Conservation (phyloP, 2,329 filamentous ascomycete genomes). For the Chaetomium strumarium region DNA sequence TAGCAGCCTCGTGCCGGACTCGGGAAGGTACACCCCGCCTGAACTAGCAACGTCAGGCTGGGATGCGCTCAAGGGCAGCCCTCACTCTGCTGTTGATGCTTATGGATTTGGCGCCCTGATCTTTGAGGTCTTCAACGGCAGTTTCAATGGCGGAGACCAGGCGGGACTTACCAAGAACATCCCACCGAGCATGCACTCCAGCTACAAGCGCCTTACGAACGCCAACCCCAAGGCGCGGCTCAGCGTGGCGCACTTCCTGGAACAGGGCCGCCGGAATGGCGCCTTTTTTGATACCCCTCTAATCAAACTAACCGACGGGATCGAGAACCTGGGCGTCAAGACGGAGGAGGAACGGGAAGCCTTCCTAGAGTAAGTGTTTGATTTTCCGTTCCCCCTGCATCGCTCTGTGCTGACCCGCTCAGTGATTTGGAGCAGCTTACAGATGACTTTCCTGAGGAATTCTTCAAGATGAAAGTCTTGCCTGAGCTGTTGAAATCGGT, state of each 20-base stretch:
- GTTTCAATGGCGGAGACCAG: slow-evolving; percentile 70
- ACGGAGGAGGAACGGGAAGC: slow-evolving; percentile 74
- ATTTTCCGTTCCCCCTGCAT: slow-evolving; percentile 8
- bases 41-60: slow-evolving; percentile 85
- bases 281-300: slow-evolving; percentile 90
- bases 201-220: slow-evolving; percentile 84
- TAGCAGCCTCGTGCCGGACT: slow-evolving; percentile 80
- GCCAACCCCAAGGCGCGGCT: slow-evolving; percentile 84
- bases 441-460: slow-evolving; percentile 95
- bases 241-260: slow-evolving; percentile 78
- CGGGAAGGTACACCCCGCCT: slow-evolving; percentile 76
- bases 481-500: slow-evolving; percentile 96
- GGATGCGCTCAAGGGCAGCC: slow-evolving; percentile 81
- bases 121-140: slow-evolving; percentile 87
- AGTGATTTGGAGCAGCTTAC: slow-evolving; percentile 76
- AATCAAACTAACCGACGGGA: slow-evolving; percentile 86
- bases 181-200: slow-evolving; percentile 80
- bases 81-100: slow-evolving; percentile 75
- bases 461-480: slow-evolving; percentile 94
- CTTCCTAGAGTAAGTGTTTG: slow-evolving; percentile 58
- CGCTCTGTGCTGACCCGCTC: slow-evolving; percentile 30
- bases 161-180: slow-evolving; percentile 80
- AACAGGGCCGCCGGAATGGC: slow-evolving; percentile 75
- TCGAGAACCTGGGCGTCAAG: slow-evolving; percentile 89
- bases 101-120: slow-evolving; percentile 81